These are phyloP conservation scores for Mychonastes homosphaera DNA, from an alignment of 139 green algal species.

Conservation along the genomic window DNA sequence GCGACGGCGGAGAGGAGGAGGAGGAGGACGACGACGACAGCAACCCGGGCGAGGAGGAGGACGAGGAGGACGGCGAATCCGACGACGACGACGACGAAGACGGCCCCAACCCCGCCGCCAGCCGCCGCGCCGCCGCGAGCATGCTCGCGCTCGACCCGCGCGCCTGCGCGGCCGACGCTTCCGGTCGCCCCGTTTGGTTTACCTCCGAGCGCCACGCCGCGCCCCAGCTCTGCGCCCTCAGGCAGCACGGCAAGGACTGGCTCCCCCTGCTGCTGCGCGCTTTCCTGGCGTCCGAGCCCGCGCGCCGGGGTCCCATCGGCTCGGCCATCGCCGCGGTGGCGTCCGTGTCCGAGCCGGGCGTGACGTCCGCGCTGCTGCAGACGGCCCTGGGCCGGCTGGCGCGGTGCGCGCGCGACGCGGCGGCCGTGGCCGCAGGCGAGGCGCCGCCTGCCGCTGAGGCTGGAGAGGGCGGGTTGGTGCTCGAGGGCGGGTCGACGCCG, in stretches of 20 bases:
- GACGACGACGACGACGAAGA: neutral
- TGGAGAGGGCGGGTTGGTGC: too few species aligned
- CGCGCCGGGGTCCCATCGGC: constrained; percentile 36
- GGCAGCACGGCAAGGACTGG: constrained; percentile 58
- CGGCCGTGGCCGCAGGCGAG: too few species aligned
- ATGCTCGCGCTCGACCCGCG: neutral
- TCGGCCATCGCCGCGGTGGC: constrained; percentile 56
- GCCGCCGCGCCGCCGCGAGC: neutral
- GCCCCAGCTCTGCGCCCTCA: constrained; percentile 42
- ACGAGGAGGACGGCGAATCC: neutral
- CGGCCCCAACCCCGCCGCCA: neutral
- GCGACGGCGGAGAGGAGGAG: neutral
- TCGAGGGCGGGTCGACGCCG: too few species aligned
- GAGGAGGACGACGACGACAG: neutral
- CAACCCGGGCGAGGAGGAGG: neutral
- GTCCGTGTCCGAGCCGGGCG: constrained; percentile 29
- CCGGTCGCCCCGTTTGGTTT: neutral
- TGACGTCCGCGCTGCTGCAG: constrained; percentile 52
- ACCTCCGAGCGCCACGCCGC: constrained; percentile 8
- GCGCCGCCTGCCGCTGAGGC: too few species aligned
- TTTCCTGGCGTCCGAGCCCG: constrained; percentile 47
- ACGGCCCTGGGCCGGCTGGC: constrained; percentile 51
- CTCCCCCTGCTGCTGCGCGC: constrained; percentile 66
- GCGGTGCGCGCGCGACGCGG: constrained; percentile 8
- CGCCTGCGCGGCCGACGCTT: neutral